Percentiles rank a stretch among this genome's conserved stretches.
Evolutionary conservation across 139 green algal genomes (phyloP).

Genomic region (Micractinium sp.): DNA sequence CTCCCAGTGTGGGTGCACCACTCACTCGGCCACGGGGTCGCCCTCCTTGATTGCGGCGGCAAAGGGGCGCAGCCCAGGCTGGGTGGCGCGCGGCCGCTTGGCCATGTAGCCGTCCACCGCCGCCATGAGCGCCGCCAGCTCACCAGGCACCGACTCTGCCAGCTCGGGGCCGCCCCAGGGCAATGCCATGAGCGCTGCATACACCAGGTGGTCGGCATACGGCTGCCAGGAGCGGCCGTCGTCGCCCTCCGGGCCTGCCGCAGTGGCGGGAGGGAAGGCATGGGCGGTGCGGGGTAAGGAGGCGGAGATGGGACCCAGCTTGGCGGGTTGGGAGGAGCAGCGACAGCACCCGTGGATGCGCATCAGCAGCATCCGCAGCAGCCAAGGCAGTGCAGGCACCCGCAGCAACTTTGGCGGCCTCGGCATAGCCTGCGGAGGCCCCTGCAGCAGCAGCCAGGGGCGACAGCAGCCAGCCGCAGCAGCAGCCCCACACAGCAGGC

Average conservation of each 20-base stretch:
- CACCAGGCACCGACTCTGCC: constrained; percentile 43
- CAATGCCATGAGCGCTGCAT: constrained; percentile 67
- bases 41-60: constrained; percentile 34
- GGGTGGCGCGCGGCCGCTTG: constrained; percentile 43
- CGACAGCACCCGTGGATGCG: not conserved
- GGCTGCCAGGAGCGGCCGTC: constrained; percentile 74
- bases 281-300: not conserved
- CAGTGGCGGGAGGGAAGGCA: not conserved
- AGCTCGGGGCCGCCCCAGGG: constrained; percentile 76
- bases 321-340: too few species aligned
- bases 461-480: not conserved
- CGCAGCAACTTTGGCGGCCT: not conserved
- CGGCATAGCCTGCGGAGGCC: too few species aligned
- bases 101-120: constrained; percentile 68
- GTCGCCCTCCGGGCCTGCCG: constrained; percentile 24
- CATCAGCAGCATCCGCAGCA: not conserved
- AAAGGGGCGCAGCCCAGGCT: constrained; percentile 63
- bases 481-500: not conserved
- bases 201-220: constrained; percentile 77
- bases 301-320: not conserved
- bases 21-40: constrained; percentile 48
- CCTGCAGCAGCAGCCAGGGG: too few species aligned
- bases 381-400: not conserved
- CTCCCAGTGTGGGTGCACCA: not conserved
- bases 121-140: constrained; percentile 43